These are phyloP conservation scores for Bifiguratus adelaidae DNA, from an alignment of 192 early-diverging fungal genomes.

Conservation along the genomic window DNA sequence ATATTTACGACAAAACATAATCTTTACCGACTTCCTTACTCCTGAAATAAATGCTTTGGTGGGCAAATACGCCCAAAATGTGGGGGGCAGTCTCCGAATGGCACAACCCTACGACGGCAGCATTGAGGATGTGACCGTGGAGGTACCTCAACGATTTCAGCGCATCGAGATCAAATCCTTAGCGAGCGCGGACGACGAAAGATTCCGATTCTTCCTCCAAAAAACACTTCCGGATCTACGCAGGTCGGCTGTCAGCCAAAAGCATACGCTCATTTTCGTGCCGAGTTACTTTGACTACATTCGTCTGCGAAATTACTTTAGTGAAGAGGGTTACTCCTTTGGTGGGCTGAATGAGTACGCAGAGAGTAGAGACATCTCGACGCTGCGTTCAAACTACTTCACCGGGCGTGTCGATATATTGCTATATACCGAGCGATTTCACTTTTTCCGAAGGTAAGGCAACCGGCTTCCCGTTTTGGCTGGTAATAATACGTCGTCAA, in stretches of 20 bases:
- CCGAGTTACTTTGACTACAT: slow-evolving; percentile 98
- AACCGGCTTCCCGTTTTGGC: neutral
- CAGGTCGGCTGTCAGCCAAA: slow-evolving; percentile 40
- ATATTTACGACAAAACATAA: slow-evolving; percentile 81
- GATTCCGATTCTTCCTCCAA: slow-evolving; percentile 38
- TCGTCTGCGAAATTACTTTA: slow-evolving; percentile 79
- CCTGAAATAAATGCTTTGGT: slow-evolving; percentile 92
- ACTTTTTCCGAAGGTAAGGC: slow-evolving; percentile 76
- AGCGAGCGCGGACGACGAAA: slow-evolving; percentile 55
- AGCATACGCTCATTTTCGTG: slow-evolving; percentile 70
- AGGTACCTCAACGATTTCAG: slow-evolving; percentile 55
- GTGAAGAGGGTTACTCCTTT: slow-evolving; percentile 63
- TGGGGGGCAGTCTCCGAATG: slow-evolving; percentile 66
- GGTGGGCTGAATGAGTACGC: slow-evolving; percentile 75
- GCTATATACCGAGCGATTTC: slow-evolving; percentile 90
- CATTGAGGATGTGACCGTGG: slow-evolving; percentile 71
- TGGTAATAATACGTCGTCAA: slow-evolving; percentile 3
- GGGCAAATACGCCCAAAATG: slow-evolving; percentile 49
- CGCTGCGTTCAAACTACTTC: slow-evolving; percentile 69
- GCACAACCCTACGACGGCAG: slow-evolving; percentile 51
- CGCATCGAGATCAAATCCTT: slow-evolving; percentile 53
- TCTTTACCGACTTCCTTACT: slow-evolving; percentile 70
- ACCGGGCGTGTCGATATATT: slow-evolving; percentile 68
- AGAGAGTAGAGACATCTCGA: slow-evolving; percentile 46
- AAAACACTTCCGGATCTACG: slow-evolving; percentile 49